Conservation (phyloP, 1,139 yeast genomes). For the Magnusiomyces fungicola region DNA sequence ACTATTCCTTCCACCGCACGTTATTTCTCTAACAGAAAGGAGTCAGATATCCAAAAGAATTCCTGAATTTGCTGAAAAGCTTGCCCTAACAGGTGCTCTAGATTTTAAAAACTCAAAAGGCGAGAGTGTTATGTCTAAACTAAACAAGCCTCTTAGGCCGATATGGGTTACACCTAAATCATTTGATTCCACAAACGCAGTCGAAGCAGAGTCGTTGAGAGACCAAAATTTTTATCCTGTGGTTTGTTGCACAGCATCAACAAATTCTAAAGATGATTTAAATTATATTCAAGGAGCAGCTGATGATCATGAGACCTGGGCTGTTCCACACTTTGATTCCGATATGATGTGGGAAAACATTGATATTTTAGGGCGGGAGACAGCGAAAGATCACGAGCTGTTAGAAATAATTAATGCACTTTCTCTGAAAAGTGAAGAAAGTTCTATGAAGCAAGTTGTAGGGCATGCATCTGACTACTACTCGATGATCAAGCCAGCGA, state of each 20-base stretch:
- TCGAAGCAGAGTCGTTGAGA: constrained; percentile 1
- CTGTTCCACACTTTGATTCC: constrained; percentile 46
- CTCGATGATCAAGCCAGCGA: constrained; percentile 17
- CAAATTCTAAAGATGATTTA: constrained; percentile 48
- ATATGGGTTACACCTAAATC: constrained; percentile 63
- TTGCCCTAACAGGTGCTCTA: constrained; percentile 33
- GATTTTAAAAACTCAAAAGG: constrained; percentile 31
- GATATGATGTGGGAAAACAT: constrained; percentile 49
- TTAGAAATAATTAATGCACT: constrained; percentile 23
- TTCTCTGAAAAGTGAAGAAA: background rate
- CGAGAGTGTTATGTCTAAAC: constrained; percentile 15
- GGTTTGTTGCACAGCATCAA: constrained; percentile 59
- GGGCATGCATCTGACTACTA: constrained; percentile 2
- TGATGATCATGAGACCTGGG: constrained; percentile 90
- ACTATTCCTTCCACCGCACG: constrained; percentile 43
- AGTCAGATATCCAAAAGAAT: constrained; percentile 44
- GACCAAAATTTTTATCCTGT: constrained; percentile 37
- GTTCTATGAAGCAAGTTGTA: background rate
- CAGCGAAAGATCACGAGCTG: constrained; percentile 36
- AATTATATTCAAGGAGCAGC: constrained; percentile 86
- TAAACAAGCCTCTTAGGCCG: constrained; percentile 54
- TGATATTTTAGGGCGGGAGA: constrained; percentile 32
- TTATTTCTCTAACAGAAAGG: constrained; percentile 55
- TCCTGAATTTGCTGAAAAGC: constrained; percentile 44
- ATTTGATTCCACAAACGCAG: constrained; percentile 23